A percentile compares a stretch with the other conserved stretches of the same genome.
These are phyloP conservation scores for Hypoxylon sp. DNA, from an alignment of 2,329 filamentous ascomycete genomes.

Conservation along the genomic window DNA sequence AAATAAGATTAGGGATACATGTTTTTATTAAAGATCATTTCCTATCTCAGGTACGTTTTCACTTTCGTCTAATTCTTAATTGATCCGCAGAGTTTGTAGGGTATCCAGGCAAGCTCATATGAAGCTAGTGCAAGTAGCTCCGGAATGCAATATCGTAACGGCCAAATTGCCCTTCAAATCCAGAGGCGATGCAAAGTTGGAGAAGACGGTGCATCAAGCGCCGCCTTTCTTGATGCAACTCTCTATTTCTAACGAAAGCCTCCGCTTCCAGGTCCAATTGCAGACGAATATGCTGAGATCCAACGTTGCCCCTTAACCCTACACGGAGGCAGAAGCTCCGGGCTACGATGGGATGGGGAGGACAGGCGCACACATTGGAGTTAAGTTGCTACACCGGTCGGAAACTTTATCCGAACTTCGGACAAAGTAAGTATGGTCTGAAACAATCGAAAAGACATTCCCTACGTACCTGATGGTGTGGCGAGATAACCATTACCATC, in stretches of 20 bases:
- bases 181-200: conserved; percentile 29
- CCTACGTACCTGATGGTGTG: not conserved
- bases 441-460: not conserved
- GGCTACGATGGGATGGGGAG: conserved; percentile 23
- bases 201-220: conserved; percentile 38
- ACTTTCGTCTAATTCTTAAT: not conserved
- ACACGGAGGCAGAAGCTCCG: conserved; percentile 36
- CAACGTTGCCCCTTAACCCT: conserved; percentile 18
- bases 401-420: conserved; percentile 39
- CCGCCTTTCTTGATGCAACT: conserved; percentile 31
- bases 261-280: conserved; percentile 29
- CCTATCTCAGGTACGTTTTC: not conserved
- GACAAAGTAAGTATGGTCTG: conserved; percentile 5
- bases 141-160: conserved; percentile 1
- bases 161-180: conserved; percentile 8
- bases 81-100: not conserved
- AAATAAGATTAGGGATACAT: not conserved
- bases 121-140: not conserved
- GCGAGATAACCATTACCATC: not conserved
- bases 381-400: conserved; percentile 34
- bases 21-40: not conserved
- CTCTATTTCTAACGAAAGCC: conserved; percentile 5
- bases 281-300: conserved; percentile 13
- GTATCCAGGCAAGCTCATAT: not conserved
- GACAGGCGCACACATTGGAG: conserved; percentile 21